Conservation (phyloP, 192 early-diverging fungal species). For the Pecoramyces ruminantium region DNA sequence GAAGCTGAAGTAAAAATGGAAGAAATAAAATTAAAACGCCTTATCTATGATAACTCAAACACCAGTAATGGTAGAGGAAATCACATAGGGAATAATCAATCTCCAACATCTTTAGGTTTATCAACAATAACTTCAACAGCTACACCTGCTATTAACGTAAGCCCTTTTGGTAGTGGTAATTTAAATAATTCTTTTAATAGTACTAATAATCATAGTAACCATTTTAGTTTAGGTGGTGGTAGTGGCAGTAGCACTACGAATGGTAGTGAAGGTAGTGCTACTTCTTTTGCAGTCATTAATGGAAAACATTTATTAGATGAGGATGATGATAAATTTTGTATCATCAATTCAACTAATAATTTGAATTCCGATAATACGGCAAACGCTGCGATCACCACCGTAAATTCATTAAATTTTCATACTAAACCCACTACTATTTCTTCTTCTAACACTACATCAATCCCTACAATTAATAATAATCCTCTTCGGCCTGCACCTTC, state of each 20-base stretch:
- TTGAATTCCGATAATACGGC: neutral
- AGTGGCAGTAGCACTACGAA: neutral
- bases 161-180: neutral
- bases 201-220: neutral
- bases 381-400: neutral
- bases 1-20: neutral
- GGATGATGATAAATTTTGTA: neutral
- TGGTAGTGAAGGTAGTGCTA: neutral
- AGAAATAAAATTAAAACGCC: neutral
- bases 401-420: neutral
- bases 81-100: neutral
- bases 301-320: neutral
- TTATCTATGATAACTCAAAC: neutral
- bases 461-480: neutral
- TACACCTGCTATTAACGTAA: neutral
- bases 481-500: neutral
- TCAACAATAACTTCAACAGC: neutral
- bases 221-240: neutral
- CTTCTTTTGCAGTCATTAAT: neutral
- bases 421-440: neutral
- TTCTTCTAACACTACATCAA: neutral
- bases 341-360: neutral
- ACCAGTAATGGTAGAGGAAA: neutral
- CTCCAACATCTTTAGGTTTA: neutral
- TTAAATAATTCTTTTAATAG: neutral